Conservation (phyloP, 495 filamentous ascomycete genomes). For the Trichocladium uniseriatum region DNA sequence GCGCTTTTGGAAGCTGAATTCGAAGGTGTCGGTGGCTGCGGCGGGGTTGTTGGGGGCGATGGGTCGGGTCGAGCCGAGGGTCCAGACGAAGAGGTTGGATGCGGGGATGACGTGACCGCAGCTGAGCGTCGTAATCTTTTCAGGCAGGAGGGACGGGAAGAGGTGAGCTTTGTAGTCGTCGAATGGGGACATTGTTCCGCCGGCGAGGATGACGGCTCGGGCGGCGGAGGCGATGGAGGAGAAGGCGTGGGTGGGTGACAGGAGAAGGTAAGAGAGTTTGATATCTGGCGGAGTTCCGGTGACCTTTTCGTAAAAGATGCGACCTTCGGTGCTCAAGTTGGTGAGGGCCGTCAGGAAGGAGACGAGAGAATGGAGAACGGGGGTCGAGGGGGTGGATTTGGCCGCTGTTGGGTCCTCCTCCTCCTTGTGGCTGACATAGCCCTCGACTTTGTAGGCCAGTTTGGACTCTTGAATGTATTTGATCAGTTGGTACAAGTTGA, state of each 20-base stretch:
- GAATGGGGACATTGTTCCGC: slow-evolving; percentile 97
- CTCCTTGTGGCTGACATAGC: slow-evolving; percentile 59
- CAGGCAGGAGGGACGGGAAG: slow-evolving; percentile 61
- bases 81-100: slow-evolving; percentile 68
- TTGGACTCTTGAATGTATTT: slow-evolving; percentile 87
- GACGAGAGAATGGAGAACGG: slow-evolving; percentile 74
- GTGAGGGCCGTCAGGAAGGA: slow-evolving; percentile 75
- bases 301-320: slow-evolving; percentile 65
- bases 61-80: slow-evolving; percentile 31
- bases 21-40: slow-evolving; percentile 51
- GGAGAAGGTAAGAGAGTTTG: slow-evolving; percentile 72
- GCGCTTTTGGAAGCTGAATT: slow-evolving; percentile 79
- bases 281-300: slow-evolving; percentile 36
- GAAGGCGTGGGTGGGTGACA: slow-evolving; percentile 92
- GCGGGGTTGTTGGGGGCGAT: slow-evolving; percentile 15
- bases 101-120: slow-evolving; percentile 90
- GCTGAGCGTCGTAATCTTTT: slow-evolving; percentile 67
- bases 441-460: slow-evolving; percentile 87
- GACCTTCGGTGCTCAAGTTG: slow-evolving; percentile 80
- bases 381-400: slow-evolving; percentile 41
- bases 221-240: slow-evolving; percentile 79
- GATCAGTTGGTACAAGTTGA: slow-evolving; percentile 84
- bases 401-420: slow-evolving; percentile 29
- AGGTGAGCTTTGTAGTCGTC: slow-evolving; percentile 77
- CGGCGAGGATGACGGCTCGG: slow-evolving; percentile 80